phyloP scores from a whole-genome alignment of 2,329 filamentous ascomycete species.

The Huntiella bhutanensis region DNA sequence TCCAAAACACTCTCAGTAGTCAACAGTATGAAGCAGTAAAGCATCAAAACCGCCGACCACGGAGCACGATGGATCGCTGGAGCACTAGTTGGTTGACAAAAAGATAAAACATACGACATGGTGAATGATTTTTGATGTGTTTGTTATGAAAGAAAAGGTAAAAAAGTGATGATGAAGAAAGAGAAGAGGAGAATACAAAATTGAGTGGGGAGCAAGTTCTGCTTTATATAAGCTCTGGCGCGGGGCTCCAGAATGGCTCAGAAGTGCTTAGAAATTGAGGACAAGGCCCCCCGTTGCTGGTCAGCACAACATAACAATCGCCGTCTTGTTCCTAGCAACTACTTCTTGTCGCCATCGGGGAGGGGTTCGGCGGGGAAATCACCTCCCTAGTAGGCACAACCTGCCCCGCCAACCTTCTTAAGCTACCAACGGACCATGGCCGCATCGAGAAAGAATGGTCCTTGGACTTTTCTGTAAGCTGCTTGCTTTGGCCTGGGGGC shows the following conservation, averaged over 20 bases:
- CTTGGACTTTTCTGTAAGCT: too few species aligned
- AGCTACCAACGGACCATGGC: too few species aligned
- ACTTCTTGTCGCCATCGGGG: too few species aligned
- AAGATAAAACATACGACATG: conserved; percentile 9
- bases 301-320: too few species aligned
- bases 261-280: conserved; percentile 8
- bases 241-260: conserved; percentile 1
- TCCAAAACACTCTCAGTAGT: background rate
- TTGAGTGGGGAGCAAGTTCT: conserved; percentile 5
- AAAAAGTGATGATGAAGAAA: background rate
- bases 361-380: too few species aligned
- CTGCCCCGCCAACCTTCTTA: too few species aligned
- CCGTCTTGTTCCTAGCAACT: too few species aligned
- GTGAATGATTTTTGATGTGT: conserved; percentile 2
- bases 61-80: background rate
- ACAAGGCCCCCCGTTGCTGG: too few species aligned
- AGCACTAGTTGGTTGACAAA: background rate
- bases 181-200: background rate
- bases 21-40: background rate
- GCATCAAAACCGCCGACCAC: background rate
- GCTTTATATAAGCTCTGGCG: conserved; percentile 6
- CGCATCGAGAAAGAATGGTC: too few species aligned
- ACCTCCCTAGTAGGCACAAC: too few species aligned
- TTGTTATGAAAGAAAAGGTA: background rate
- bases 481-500: too few species aligned